A percentile compares a stretch with the other conserved stretches of the same genome.
phyloP scores from a whole-genome alignment of 208 protist genomes.

The Crithidia fasciculata region DNA sequence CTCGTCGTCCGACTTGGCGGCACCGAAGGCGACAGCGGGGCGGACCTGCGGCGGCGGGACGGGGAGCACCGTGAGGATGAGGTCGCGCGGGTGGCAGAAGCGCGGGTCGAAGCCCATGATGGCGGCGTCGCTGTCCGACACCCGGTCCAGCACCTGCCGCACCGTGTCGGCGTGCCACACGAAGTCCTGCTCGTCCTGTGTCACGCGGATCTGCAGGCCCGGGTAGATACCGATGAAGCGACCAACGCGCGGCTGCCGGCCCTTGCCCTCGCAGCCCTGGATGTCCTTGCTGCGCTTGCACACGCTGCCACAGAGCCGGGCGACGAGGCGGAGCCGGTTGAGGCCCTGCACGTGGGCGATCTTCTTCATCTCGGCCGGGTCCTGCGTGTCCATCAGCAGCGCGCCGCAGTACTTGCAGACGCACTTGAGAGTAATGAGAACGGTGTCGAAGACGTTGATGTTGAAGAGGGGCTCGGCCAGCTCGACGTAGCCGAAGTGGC shows the following conservation, averaged over 20 bases:
- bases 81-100: conserved; percentile 81
- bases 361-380: conserved; percentile 56
- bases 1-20: conserved; percentile 95
- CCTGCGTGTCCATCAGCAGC: conserved; percentile 76
- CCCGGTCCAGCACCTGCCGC: conserved; percentile 73
- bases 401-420: conserved; percentile 98
- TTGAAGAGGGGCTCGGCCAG: conserved; percentile 98
- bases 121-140: conserved; percentile 69
- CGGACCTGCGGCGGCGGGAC: conserved; percentile 98
- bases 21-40: conserved; percentile 94
- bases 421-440: conserved; percentile 95
- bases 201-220: conserved; percentile 69
- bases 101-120: conserved; percentile 80
- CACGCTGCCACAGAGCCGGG: conserved; percentile 70
- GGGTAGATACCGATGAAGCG: conserved; percentile 80
- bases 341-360: conserved; percentile 59
- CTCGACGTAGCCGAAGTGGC: conserved; percentile 99
- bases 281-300: conserved; percentile 47
- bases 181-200: conserved; percentile 76
- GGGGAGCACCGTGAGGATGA: conserved; percentile 96
- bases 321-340: conserved; percentile 77
- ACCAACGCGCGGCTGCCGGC: conserved; percentile 76
- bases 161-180: conserved; percentile 80
- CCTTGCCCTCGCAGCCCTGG: conserved; percentile 83
- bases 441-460: conserved; percentile 95